Conservation (phyloP, 2,329 filamentous ascomycete species). For the Karstenula rhodostoma region DNA sequence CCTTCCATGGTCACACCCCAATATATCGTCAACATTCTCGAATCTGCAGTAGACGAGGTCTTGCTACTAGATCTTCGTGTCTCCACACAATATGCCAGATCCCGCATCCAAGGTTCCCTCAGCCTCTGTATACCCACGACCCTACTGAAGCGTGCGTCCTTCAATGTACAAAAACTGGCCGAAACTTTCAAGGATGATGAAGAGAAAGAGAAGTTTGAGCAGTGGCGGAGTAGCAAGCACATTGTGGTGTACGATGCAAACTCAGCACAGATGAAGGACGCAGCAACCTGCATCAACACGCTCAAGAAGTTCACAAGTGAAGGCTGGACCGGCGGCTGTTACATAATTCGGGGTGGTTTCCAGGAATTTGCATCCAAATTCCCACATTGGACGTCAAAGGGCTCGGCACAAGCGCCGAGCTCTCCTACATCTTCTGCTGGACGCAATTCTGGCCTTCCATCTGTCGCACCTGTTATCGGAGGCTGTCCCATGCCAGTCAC, state of each 20-base stretch:
- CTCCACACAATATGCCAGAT: slow-evolving; percentile 79
- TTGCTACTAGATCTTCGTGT: slow-evolving; percentile 87
- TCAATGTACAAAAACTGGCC: slow-evolving; percentile 85
- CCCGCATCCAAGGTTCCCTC: slow-evolving; percentile 79
- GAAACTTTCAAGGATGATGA: slow-evolving; percentile 80
- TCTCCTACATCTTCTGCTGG: slow-evolving; percentile 34
- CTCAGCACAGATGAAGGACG: slow-evolving; percentile 81
- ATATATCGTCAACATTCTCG: slow-evolving; percentile 58
- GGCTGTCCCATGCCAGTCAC: slow-evolving; percentile 82
- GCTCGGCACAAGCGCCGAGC: slow-evolving; percentile 48
- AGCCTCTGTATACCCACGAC: slow-evolving; percentile 97
- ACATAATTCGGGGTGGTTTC: slow-evolving; percentile 85
- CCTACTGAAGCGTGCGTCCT: slow-evolving; percentile 86
- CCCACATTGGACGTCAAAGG: slow-evolving; percentile 65
- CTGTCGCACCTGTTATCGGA: slow-evolving; percentile 81
- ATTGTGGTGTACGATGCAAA: slow-evolving; percentile 88
- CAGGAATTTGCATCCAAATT: slow-evolving; percentile 73
- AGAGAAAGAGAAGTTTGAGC: slow-evolving; percentile 76
- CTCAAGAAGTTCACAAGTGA: slow-evolving; percentile 91
- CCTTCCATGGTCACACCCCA: slow-evolving; percentile 57
- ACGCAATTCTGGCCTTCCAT: slow-evolving; percentile 49
- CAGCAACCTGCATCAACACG: slow-evolving; percentile 80
- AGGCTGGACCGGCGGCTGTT: slow-evolving; percentile 76
- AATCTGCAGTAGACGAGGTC: slow-evolving; percentile 59
- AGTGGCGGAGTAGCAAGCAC: slow-evolving; percentile 76